Base-by-base conservation (phyloP, 2,329 filamentous ascomycete genomes). In the Exophiala calicioides region DNA sequence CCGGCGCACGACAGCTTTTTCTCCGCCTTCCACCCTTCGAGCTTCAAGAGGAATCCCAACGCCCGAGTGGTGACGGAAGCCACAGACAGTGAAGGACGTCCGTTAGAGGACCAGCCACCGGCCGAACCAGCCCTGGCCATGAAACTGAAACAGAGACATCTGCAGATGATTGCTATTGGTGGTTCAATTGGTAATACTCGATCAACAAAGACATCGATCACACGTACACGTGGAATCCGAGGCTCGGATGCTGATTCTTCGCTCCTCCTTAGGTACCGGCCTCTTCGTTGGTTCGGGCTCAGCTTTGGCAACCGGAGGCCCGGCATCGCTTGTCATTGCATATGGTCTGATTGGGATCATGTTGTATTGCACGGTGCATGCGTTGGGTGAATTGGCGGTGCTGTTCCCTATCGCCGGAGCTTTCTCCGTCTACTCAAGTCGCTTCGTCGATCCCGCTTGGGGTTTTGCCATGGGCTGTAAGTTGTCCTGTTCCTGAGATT, bases 311-410 rank as follows among this genome's bases (percentile, higher is more conserved):
- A 73, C 74, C 9, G 88, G 88, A 55, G 88, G 89, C 3, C 88
- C 88, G 5, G 88, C 85, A 1, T 86, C 86, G 0, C 65, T 94
- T 13, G 68, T 94, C 19, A 78, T 94, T 37, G 85, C 85, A n/a
- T 94, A 88, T 61, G 67, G 72, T 47, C 78, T 94, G 50, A 84
- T 94, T 54, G 89, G 90, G 30, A 69, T 81, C 61, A 95, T 95
- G 89, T 69, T 96, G 54, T 95, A 89, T 68, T 91, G 86, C 65
- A 95, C 89, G 1, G 86, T 94, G 24, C 90, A 96, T 62, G 89
- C 90, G 0, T 75, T 97, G 13, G 90, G 90, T 52, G 90, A 97
- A 67, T 80, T 97, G 67, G 88, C 90, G 12, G 90, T 95, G 15
- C 71, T 90, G 8, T 95, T 90, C 58, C 90, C 90, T 3, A 85